Evolutionary conservation across 2,329 filamentous ascomycete genomes (phyloP).

Genomic region (Aspergillus sp.): DNA sequence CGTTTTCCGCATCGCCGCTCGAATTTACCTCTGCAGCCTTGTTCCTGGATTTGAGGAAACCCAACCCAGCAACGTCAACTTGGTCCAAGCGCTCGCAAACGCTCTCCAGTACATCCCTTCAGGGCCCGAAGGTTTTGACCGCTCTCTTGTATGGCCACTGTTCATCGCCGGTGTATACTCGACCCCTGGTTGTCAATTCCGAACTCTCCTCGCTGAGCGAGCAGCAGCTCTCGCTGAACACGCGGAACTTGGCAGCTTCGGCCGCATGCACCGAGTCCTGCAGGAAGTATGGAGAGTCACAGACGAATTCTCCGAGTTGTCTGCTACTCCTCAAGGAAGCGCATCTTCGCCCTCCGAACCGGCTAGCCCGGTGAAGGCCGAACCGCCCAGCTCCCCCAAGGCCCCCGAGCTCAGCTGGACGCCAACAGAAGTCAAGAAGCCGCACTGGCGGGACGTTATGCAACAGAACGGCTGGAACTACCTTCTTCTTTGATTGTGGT

Average conservation of each 20-base stretch:
- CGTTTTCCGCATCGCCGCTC: slow-evolving; percentile 86
- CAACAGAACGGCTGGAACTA: slow-evolving; percentile 88
- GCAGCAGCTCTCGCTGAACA: slow-evolving; percentile 71
- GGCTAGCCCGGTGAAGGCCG: slow-evolving; percentile 20
- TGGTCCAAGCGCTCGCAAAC: slow-evolving; percentile 75
- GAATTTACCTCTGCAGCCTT: slow-evolving; percentile 95
- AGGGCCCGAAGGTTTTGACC: slow-evolving; percentile 80
- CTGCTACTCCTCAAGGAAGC: slow-evolving; percentile 11
- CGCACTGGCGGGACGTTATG: slow-evolving; percentile 97
- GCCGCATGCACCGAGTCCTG: slow-evolving; percentile 75
- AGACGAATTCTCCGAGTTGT: slow-evolving; percentile 53
- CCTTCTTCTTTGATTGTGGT: slow-evolving; percentile 69
- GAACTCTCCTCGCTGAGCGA: slow-evolving; percentile 74
- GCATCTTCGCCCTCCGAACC: slow-evolving; percentile 7
- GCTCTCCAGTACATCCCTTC: slow-evolving; percentile 80
- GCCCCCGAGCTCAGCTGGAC: slow-evolving; percentile 7
- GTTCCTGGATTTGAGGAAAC: slow-evolving; percentile 82
- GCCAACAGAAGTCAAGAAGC: slow-evolving; percentile 35
- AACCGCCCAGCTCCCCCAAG: slow-evolving; percentile 20
- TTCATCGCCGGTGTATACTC: slow-evolving; percentile 82
- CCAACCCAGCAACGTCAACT: slow-evolving; percentile 70
- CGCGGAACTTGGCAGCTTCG: slow-evolving; percentile 80
- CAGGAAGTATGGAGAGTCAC: slow-evolving; percentile 78
- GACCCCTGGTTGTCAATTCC: slow-evolving; percentile 70
- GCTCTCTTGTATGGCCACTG: slow-evolving; percentile 89